These are phyloP conservation scores for Colletotrichum siamense DNA, from an alignment of 2,329 filamentous ascomycete genomes.

Conservation along the genomic window DNA sequence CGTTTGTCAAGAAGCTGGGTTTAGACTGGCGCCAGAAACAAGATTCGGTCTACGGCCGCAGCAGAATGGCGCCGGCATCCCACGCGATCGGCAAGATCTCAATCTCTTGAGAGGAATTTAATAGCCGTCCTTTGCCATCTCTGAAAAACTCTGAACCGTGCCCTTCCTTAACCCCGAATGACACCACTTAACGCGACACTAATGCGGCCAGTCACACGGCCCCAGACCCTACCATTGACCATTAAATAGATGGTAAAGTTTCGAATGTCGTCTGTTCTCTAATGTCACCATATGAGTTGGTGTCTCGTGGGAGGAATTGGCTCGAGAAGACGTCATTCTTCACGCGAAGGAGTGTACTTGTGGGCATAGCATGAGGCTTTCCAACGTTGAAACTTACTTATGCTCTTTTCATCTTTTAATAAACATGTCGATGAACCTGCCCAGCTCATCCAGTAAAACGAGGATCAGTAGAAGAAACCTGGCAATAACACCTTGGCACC, in stretches of 20 bases:
- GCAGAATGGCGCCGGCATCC: background rate
- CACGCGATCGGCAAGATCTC: background rate
- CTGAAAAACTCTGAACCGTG: background rate
- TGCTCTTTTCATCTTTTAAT: accelerated
- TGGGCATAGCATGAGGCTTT: background rate
- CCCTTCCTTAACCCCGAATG: background rate
- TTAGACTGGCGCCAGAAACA: background rate
- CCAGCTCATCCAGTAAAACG: background rate
- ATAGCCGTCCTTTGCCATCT: background rate
- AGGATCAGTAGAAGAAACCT: too few species aligned
- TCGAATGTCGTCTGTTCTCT: background rate
- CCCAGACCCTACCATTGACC: background rate
- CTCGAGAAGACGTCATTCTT: background rate
- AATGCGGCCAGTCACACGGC: background rate
- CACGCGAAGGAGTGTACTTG: background rate
- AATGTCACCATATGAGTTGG: background rate
- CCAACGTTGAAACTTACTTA: background rate
- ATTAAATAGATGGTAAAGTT: background rate
- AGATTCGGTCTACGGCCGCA: background rate
- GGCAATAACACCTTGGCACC: too few species aligned
- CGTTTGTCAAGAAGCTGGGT: background rate
- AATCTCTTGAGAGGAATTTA: background rate
- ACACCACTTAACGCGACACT: background rate
- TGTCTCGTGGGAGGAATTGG: background rate
- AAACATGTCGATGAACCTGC: accelerated